Evolutionary conservation across 768 basidiomycete genomes (phyloP).

Genomic region (Pisolithus albus): DNA sequence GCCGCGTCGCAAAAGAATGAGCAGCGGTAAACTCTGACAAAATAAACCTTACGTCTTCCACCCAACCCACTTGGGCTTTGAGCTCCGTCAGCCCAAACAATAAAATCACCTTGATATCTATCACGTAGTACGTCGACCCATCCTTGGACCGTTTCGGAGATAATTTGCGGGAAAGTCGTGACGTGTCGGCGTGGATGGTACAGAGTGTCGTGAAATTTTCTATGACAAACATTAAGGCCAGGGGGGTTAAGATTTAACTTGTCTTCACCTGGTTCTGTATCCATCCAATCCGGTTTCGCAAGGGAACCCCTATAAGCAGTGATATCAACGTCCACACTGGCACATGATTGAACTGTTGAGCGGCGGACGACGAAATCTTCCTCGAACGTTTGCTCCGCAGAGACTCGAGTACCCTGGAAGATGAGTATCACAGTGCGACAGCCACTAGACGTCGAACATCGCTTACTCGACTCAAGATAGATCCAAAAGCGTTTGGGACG

Average conservation of each 20-base stretch:
- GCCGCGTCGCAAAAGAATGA: neutral
- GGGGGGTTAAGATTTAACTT: neutral
- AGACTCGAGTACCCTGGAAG: constrained; percentile 38
- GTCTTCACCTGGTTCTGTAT: constrained; percentile 25
- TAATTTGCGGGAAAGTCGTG: constrained; percentile 22
- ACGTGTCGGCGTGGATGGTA: constrained; percentile 27
- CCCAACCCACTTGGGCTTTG: constrained; percentile 46
- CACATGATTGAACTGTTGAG: constrained; percentile 16
- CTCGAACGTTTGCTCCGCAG: constrained; percentile 39
- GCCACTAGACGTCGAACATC: neutral
- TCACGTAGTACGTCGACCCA: constrained; percentile 18
- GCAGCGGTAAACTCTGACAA: neutral
- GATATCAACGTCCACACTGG: constrained; percentile 18
- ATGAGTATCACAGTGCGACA: neutral
- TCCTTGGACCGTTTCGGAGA: constrained; percentile 14
- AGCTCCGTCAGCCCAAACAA: constrained; percentile 50
- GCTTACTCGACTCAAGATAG: constrained; percentile 37
- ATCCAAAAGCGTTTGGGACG: constrained; percentile 35
- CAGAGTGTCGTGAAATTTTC: constrained; percentile 30
- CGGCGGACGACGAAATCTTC: constrained; percentile 29
- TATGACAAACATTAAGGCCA: too few species aligned
- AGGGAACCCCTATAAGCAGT: constrained; percentile 27
- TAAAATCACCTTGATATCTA: constrained; percentile 34
- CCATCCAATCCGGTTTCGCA: constrained; percentile 27
- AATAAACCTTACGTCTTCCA: constrained; percentile 35